phyloP scores from a whole-genome alignment of 106 monocot genomes.

The Apostasia ramifera region DNA sequence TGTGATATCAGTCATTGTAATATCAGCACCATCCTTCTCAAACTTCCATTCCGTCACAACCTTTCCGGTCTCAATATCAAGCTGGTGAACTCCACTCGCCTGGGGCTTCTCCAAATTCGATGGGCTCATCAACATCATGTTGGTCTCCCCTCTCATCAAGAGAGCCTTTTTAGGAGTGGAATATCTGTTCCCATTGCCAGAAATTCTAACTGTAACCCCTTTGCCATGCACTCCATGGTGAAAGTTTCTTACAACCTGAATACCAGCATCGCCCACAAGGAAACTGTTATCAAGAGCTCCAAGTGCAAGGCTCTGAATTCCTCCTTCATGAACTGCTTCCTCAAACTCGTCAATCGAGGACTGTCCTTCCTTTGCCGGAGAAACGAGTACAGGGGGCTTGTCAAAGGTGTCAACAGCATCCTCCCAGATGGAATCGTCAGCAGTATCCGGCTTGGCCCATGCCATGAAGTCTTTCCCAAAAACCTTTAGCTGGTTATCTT shows the following conservation, averaged over 20 bases:
- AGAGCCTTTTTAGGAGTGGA: conserved; percentile 68
- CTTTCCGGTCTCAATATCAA: conserved; percentile 83
- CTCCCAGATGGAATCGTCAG: conserved; percentile 87
- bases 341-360: conserved; percentile 8
- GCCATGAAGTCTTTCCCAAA: conserved; percentile 90
- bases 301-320: conserved; percentile 74
- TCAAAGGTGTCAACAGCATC: conserved; percentile 67
- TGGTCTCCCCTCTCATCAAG: conserved; percentile 76
- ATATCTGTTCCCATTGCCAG: conserved; percentile 5
- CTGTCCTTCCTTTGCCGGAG: conserved; percentile 15
- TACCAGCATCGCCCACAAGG: conserved; percentile 61
- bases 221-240: conserved; percentile 87
- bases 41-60: conserved; percentile 82
- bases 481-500: conserved; percentile 52
- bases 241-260: conserved; percentile 87
- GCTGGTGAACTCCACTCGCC: conserved; percentile 54
- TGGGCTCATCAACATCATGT: conserved; percentile 88
- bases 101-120: conserved; percentile 31
- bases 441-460: conserved; percentile 72
- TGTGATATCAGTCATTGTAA: conserved; percentile 74
- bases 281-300: conserved; percentile 93
- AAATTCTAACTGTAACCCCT: conserved; percentile 56
- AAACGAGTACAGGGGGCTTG: conserved; percentile 23
- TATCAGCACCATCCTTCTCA: conserved; percentile 73
- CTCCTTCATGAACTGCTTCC: conserved; percentile 2